phyloP scores from a whole-genome alignment of 176 grass and related monocot species.

The Hordeum marinum region DNA sequence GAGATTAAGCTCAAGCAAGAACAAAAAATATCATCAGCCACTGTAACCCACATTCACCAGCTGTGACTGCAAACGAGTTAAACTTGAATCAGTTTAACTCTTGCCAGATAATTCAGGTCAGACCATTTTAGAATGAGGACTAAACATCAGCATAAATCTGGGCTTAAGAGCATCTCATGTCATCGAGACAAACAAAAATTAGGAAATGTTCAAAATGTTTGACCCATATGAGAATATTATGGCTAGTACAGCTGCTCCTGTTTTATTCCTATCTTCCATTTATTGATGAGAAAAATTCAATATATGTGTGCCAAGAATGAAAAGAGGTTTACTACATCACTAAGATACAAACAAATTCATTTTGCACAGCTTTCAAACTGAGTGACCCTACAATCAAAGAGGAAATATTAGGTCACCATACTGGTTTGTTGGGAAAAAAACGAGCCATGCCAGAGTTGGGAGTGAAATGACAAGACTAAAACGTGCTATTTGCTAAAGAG shows the following conservation, averaged over 20 bases:
- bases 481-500: neutral
- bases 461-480: neutral
- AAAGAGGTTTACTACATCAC: neutral
- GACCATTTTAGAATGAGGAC: neutral
- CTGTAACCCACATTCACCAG: neutral
- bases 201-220: neutral
- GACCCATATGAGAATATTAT: neutral
- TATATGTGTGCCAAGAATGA: neutral
- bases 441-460: neutral
- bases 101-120: neutral
- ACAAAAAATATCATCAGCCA: neutral
- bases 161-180: neutral
- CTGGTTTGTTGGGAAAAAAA: neutral
- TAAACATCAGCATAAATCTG: neutral
- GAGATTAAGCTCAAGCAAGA: conserved; percentile 20
- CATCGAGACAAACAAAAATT: neutral
- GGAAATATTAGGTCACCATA: neutral
- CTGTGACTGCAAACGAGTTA: neutral
- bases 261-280: neutral
- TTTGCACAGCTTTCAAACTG: neutral
- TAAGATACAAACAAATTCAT: neutral
- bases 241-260: neutral
- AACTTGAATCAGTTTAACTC: neutral
- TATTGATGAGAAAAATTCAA: neutral
- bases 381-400: neutral